Conservation (phyloP, 345 rosid genomes). For the Pistacia vera region DNA sequence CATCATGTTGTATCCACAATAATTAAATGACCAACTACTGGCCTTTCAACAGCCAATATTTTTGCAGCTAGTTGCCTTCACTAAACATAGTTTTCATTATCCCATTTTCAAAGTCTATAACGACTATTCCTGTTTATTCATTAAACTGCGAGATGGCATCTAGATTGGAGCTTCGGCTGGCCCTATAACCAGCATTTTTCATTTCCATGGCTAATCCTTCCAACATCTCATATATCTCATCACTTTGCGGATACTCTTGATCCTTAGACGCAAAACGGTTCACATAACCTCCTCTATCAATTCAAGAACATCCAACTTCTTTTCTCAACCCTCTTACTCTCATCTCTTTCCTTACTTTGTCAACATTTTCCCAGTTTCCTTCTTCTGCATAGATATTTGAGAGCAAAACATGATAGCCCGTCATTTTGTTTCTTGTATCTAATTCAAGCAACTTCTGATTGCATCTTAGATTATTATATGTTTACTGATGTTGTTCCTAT, state of each 20-base stretch:
- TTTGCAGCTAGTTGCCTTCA: slow-evolving; percentile 2
- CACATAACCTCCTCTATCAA: slow-evolving; percentile 56
- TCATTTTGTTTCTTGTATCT: too few species aligned
- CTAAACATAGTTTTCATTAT: not conserved
- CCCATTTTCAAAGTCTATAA: not conserved
- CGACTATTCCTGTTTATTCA: slow-evolving; percentile 2
- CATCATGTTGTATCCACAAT: not conserved
- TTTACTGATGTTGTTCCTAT: too few species aligned
- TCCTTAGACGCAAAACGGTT: slow-evolving; percentile 67
- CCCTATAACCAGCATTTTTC: slow-evolving; percentile 36
- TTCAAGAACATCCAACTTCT: slow-evolving; percentile 81
- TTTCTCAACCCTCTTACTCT: slow-evolving; percentile 70
- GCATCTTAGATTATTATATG: too few species aligned
- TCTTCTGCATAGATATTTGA: too few species aligned
- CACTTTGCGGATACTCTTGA: slow-evolving; percentile 53
- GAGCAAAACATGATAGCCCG: too few species aligned
- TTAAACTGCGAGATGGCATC: slow-evolving; percentile 4
- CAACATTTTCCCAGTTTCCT: too few species aligned
- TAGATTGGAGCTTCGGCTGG: slow-evolving; percentile 12
- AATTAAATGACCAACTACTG: not conserved
- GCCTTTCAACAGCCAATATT: not conserved
- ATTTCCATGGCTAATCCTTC: slow-evolving; percentile 52
- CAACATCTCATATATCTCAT: slow-evolving; percentile 56
- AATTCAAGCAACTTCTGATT: too few species aligned
- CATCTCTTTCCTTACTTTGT: slow-evolving; percentile 74